These are phyloP conservation scores for Fraxinus velutina DNA, from an alignment of 305 asterid species.

Conservation along the genomic window DNA sequence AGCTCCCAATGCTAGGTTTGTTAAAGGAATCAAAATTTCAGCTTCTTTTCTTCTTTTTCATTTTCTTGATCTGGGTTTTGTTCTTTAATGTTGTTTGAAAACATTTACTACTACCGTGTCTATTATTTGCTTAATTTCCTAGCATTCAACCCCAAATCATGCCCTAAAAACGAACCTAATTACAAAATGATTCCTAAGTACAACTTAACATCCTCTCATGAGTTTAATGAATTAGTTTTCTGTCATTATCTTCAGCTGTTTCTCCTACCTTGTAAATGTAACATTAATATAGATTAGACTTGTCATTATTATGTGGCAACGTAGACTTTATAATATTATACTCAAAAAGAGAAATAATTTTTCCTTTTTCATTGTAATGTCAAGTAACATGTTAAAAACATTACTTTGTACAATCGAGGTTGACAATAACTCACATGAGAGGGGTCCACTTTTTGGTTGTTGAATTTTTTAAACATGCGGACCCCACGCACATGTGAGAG, in stretches of 20 bases:
- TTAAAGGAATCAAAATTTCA: too few species aligned
- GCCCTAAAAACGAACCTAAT: background rate
- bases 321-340: background rate
- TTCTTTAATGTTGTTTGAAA: slow-evolving; percentile 3
- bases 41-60: too few species aligned
- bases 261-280: slow-evolving; percentile 20
- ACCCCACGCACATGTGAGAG: too few species aligned
- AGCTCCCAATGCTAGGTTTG: too few species aligned
- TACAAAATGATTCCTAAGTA: background rate
- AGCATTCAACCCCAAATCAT: background rate
- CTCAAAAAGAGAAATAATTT: background rate
- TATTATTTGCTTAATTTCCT: background rate
- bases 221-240: slow-evolving; percentile 27
- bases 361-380: background rate
- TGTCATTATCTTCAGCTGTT: slow-evolving; percentile 26
- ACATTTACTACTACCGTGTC: background rate
- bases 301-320: slow-evolving; percentile 23
- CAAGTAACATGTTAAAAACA: background rate
- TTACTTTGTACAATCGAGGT: too few species aligned
- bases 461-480: too few species aligned
- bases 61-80: background rate
- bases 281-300: slow-evolving; percentile 18
- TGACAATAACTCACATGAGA: too few species aligned
- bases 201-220: background rate
- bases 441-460: too few species aligned